Evolutionary conservation across 306 rosid genomes (phyloP).

Genomic region (Vigna unguiculata): DNA sequence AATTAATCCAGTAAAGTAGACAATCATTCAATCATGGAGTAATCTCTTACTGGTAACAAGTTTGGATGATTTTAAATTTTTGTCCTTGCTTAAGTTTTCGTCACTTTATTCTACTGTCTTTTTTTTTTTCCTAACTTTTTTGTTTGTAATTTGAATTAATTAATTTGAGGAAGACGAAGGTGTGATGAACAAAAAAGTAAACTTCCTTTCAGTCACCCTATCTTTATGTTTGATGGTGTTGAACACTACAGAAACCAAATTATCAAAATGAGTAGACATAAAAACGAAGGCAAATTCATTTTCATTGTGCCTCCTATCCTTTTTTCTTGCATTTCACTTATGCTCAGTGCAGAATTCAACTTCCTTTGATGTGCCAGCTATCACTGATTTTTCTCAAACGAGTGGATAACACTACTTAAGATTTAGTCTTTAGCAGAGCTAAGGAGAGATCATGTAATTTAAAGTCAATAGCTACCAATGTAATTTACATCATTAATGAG

Average conservation of each 20-base stretch:
- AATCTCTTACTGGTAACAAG: no score
- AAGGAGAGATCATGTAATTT: no score
- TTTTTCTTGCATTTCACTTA: neutral
- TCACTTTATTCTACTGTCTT: no score
- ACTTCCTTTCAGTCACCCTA: neutral
- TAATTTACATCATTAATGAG: neutral
- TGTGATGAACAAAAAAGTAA: neutral
- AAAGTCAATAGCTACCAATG: no score
- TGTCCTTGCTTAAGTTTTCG: no score
- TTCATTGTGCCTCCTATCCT: no score
- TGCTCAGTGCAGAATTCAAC: neutral
- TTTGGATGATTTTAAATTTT: no score
- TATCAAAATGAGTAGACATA: neutral
- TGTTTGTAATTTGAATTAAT: no score
- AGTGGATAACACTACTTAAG: neutral
- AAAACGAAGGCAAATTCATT: neutral
- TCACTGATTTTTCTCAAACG: neutral
- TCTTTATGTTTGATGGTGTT: neutral
- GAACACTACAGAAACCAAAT: neutral
- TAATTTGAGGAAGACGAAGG: neutral
- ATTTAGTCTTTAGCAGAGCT: neutral
- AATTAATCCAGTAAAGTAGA: no score
- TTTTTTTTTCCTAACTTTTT: no score
- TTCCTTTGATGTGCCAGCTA: neutral
- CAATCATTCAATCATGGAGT: no score